phyloP scores from a whole-genome alignment of 257 asterid genomes.

The Solanum tarijense region DNA sequence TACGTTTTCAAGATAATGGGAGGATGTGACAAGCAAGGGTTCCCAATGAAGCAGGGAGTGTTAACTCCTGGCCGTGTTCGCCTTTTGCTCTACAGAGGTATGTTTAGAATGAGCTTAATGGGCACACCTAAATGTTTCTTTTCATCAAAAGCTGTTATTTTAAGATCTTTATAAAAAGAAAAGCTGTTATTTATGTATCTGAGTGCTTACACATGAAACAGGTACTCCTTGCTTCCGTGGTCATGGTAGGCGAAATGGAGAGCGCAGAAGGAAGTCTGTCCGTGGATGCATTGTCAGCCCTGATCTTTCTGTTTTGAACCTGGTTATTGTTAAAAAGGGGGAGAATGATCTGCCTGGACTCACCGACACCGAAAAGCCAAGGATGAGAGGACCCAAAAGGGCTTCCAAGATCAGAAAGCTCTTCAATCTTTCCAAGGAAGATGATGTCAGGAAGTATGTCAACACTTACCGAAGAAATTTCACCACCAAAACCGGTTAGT shows the following conservation, averaged over 20 bases:
- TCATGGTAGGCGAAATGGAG: not conserved
- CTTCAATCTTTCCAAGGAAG: slow-evolving; percentile 2
- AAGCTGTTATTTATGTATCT: not conserved
- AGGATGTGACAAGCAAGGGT: slow-evolving; percentile 3
- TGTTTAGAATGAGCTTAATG: not conserved
- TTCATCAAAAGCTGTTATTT: not conserved
- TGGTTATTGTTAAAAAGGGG: slow-evolving; percentile 2
- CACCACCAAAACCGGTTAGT: not conserved
- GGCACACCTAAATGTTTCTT: not conserved
- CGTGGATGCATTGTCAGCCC: slow-evolving; percentile 9
- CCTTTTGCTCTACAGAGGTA: slow-evolving; percentile 1
- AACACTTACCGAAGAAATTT: slow-evolving; percentile 1
- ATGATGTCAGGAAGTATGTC: slow-evolving; percentile 4
- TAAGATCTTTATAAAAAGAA: not conserved
- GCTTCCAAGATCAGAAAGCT: slow-evolving; percentile 3
- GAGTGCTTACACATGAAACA: not conserved
- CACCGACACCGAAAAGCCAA: slow-evolving; percentile 4
- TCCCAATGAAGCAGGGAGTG: slow-evolving; percentile 7
- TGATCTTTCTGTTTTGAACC: slow-evolving; percentile 8
- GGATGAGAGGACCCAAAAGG: slow-evolving; percentile 7
- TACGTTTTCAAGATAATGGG: slow-evolving; percentile 4
- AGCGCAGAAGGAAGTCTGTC: slow-evolving; percentile 6
- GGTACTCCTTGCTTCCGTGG: slow-evolving; percentile 5
- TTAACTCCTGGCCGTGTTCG: slow-evolving; percentile 7
- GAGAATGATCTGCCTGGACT: slow-evolving; percentile 4